Percentiles rank a stretch among this genome's conserved stretches.
Evolutionary conservation across 1,284 basidiomycete genomes (phyloP).

Genomic region (Malassezia furfur): DNA sequence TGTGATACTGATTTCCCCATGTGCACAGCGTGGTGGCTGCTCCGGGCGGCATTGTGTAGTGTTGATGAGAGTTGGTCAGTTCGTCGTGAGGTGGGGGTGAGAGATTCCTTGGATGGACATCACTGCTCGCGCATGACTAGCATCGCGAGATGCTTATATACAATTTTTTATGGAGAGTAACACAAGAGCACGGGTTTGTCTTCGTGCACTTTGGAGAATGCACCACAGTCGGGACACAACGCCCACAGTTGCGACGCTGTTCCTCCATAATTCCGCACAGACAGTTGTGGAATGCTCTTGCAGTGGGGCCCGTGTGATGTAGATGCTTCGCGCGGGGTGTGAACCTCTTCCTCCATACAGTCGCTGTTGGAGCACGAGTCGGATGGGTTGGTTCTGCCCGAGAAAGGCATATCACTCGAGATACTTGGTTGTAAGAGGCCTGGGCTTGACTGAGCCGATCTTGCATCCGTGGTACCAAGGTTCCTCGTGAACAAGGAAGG

Average conservation of each 20-base stretch:
- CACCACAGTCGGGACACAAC: slow-evolving; percentile 25
- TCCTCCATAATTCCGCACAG: slow-evolving; percentile 28
- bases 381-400: too few species aligned
- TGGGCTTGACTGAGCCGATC: too few species aligned
- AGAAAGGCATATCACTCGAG: too few species aligned
- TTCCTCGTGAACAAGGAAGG: too few species aligned
- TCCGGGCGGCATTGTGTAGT: too few species aligned
- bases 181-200: slow-evolving; percentile 6
- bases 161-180: slow-evolving; percentile 6
- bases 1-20: slow-evolving; percentile 15
- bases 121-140: too few species aligned
- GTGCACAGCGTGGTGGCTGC: neutral
- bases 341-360: neutral
- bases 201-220: slow-evolving; percentile 17
- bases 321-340: neutral
- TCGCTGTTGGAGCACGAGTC: neutral
- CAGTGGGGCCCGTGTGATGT: slow-evolving; percentile 26
- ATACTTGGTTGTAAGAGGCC: too few species aligned
- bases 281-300: slow-evolving; percentile 35
- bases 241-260: slow-evolving; percentile 32
- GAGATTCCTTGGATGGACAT: too few species aligned
- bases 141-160: too few species aligned
- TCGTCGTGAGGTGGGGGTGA: too few species aligned
- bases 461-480: too few species aligned
- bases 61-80: too few species aligned